Base-by-base conservation (phyloP, 495 filamentous ascomycete species). In the Wilcoxina mikolae region DNA sequence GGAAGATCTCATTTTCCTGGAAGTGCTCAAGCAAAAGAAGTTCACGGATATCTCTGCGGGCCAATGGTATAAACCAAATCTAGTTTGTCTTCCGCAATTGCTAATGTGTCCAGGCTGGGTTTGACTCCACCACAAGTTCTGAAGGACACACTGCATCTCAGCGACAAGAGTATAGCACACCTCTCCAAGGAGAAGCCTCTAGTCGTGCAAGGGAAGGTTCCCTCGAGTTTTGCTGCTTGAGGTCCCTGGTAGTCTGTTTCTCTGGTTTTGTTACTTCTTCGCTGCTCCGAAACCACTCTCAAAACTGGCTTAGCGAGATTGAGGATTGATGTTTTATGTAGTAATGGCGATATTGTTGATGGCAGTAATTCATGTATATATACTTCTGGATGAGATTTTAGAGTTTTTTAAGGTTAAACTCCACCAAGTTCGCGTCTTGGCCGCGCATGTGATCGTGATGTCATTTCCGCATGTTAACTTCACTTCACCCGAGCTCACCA, bases 1-100 rank as follows among this genome's bases (percentile, higher is more conserved):
- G 27, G 78, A 80, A 50, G 82, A 84, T 58, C 66, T 83, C 31
- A 70, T 84, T 12, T 79, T 85, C 50, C 59, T 87, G 39, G 84
- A 87, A 60, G 79, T 87, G 1, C 68, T 87, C 56, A 76, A 82
- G 60, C 80, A 81, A 0, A 69, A 74, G 52, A 70, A 76, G 58
- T 87, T 87, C 53, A 74, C 72, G 33, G 80, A 84, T 60, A 70
- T 83, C 45, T 76, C 76, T 20, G 73, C 82, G 17, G 74, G 77
- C 3, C 81, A 85, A 65, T 76, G 74, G 46, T 49, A 28, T 28
- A 25, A 15, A 10, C 18, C n/a, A 33, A 31, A 31, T 41, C 18
- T 18, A 17, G 0, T 33, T 20, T 46, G n/a, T 20, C 3, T 2
- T 46, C 11, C 1, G n/a, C n/a, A 20, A 46, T 18, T 17, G 43